Base-by-base conservation (phyloP, 1,284 basidiomycete genomes). In the Garcileccinum viscosum region DNA sequence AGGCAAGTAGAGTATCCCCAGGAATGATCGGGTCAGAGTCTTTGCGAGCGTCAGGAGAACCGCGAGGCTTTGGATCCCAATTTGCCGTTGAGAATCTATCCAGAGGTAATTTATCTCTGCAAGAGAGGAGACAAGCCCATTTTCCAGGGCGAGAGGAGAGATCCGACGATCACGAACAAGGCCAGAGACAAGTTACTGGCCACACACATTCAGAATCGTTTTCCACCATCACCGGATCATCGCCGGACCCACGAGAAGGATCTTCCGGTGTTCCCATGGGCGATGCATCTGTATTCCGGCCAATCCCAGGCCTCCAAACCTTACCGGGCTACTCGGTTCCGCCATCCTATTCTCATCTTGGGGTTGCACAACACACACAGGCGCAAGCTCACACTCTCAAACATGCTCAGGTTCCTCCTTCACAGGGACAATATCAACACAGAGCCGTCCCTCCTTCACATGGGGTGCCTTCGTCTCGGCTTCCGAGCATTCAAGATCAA, bases 141-240 rank as follows among this genome's bases (percentile, higher is more conserved):
- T 5, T 33, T 1, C 50, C 37, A 17, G 59, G 59, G 3, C 69
- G 61, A 17, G 56, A 50, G 8, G 66, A 64, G 38, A 40, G 37
- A 27, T 7, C 2, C 7, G 62, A 37, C 32, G 65, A 47, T 24
- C 60, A 42, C 5, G 65, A 32, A 22, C 50, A 27, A 4, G 24
- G 33, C 15, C 67, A 38, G 14, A 58, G 37, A 14, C 72, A 44
- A 8, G 58, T 58, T 22, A 0, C 38, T 0, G 4, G 63, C 7
- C 76, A 76, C 24, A 50, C 67, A 42, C 69, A 79, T 59, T 78
- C 78, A 8, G 38, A 69, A 24, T 81, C 77, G 7, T 7, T 77
- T 19, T 77, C 77, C 11, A 78, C 80, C 30, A 66, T 78, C 6
- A 75, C 72, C 15, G 74, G 64, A 2, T 78, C 79, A 9, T 65